A percentile compares a stretch with the other conserved stretches of the same genome.
These are phyloP conservation scores for Wickerhamiella shivajii DNA, from an alignment of 805 yeast species.

Conservation along the genomic window DNA sequence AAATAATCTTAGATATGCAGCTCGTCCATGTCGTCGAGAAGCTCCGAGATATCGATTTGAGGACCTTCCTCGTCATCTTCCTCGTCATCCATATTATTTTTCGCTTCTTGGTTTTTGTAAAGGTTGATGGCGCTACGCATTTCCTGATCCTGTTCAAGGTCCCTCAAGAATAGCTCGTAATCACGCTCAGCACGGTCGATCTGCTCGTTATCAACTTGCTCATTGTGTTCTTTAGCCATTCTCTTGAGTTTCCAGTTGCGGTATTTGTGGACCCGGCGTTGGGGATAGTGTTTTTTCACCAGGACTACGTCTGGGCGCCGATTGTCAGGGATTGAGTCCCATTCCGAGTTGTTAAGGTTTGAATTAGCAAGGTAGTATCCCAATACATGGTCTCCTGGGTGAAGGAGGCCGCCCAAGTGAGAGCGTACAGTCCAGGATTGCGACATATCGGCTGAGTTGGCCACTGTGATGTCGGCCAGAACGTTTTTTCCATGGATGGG, in stretches of 20 bases:
- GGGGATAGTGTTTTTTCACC: conserved; percentile 47
- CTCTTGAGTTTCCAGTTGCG: conserved; percentile 91
- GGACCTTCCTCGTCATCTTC: conserved; percentile 54
- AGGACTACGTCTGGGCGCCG: conserved; percentile 10
- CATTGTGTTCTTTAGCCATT: conserved; percentile 80
- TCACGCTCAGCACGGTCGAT: conserved; percentile 87
- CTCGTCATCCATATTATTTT: conserved; percentile 28
- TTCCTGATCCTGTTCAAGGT: conserved; percentile 92
- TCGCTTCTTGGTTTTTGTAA: conserved; percentile 45
- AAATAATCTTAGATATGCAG: conserved; percentile 24
- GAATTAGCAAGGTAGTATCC: conserved; percentile 74
- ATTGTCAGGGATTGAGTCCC: conserved; percentile 46
- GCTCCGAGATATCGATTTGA: conserved; percentile 75
- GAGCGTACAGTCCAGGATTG: conserved; percentile 64
- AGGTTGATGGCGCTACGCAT: conserved; percentile 80
- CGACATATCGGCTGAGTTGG: conserved; percentile 69
- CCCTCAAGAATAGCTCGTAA: conserved; percentile 90
- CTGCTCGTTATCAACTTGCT: conserved; percentile 37
- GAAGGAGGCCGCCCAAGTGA: conserved; percentile 79
- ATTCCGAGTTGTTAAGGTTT: conserved; percentile 67
- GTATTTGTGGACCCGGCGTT: conserved; percentile 61
- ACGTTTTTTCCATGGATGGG: conserved; percentile 61
- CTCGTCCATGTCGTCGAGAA: conserved; percentile 87
- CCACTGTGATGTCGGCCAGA: conserved; percentile 71
- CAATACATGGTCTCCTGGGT: conserved; percentile 84